Percentiles rank a stretch among this genome's conserved stretches.
Evolutionary conservation across 345 rosid genomes (phyloP).

Genomic region (Trapa bicornis): DNA sequence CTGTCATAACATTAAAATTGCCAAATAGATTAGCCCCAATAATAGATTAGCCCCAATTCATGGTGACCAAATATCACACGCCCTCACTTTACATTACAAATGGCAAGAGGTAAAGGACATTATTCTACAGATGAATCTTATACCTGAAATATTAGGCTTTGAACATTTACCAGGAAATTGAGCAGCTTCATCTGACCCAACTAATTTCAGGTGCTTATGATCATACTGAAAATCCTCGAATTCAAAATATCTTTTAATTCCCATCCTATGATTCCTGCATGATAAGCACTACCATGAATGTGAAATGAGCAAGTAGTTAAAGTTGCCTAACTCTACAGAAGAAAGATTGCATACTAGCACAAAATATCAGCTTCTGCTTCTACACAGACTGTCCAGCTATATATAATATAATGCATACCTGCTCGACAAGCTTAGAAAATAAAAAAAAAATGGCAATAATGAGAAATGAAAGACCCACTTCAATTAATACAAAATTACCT

Average conservation of each 20-base stretch:
- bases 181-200: slow-evolving; percentile 16
- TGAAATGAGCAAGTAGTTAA: neutral
- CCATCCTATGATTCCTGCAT: slow-evolving; percentile 20
- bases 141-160: slow-evolving; percentile 21
- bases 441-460: neutral
- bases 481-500: slow-evolving; percentile 1
- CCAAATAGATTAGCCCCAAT: neutral
- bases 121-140: neutral
- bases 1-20: neutral
- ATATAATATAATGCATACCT: neutral
- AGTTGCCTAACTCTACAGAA: too few relatives aligned
- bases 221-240: slow-evolving; percentile 23
- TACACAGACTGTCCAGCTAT: neutral
- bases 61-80: neutral
- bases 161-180: slow-evolving; percentile 11
- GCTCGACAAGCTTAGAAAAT: neutral
- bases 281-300: neutral
- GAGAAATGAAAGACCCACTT: neutral
- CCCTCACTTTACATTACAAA: neutral
- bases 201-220: slow-evolving; percentile 29
- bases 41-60: neutral
- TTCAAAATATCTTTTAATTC: slow-evolving; percentile 33
- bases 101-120: neutral
- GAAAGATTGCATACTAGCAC: neutral
- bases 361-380: slow-evolving; percentile 2